Percentiles rank a stretch among this genome's conserved stretches.
These are phyloP conservation scores for Sporisorium iseilematis-ciliati DNA, from an alignment of 1,284 basidiomycete species.

Conservation along the genomic window DNA sequence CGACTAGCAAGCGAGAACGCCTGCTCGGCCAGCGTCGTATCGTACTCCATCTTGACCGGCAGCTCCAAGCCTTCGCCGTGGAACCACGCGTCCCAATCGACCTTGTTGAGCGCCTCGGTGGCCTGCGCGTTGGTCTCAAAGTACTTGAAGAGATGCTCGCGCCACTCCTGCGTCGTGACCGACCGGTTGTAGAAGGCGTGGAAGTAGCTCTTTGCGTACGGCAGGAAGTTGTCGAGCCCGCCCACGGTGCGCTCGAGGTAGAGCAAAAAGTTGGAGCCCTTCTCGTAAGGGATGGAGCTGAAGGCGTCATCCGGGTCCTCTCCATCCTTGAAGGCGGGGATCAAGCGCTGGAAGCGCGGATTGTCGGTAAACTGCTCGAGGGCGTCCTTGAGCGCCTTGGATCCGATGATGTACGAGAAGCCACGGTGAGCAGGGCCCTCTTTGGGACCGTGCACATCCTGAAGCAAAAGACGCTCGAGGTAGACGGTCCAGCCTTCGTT, in stretches of 20 bases:
- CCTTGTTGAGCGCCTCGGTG: conserved; percentile 73
- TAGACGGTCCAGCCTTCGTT: conserved; percentile 87
- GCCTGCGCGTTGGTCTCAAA: conserved; percentile 73
- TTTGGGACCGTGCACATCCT: conserved; percentile 76
- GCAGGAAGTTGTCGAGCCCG: conserved; percentile 78
- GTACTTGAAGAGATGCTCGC: conserved; percentile 86
- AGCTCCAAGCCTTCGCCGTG: conserved; percentile 83
- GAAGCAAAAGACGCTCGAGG: conserved; percentile 85
- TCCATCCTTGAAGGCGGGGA: conserved; percentile 84
- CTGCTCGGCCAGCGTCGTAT: conserved; percentile 80
- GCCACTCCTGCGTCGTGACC: conserved; percentile 90
- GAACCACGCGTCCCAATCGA: conserved; percentile 84
- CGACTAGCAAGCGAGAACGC: conserved; percentile 77
- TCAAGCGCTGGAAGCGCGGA: conserved; percentile 85
- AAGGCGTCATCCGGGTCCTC: conserved; percentile 75
- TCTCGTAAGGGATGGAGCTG: conserved; percentile 79
- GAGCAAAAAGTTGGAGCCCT: conserved; percentile 79
- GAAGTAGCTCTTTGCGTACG: conserved; percentile 80
- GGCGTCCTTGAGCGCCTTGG: conserved; percentile 80
- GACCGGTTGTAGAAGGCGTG: conserved; percentile 75
- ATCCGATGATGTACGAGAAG: conserved; percentile 83
- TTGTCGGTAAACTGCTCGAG: conserved; percentile 72
- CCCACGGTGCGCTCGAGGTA: conserved; percentile 81
- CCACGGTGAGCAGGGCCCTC: conserved; percentile 78
- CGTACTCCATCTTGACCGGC: conserved; percentile 85